Evolutionary conservation across 192 early-diverging fungal genomes (phyloP), one percentile per base, ranked within the genome.

Genomic region (Linnemannia zychae): DNA sequence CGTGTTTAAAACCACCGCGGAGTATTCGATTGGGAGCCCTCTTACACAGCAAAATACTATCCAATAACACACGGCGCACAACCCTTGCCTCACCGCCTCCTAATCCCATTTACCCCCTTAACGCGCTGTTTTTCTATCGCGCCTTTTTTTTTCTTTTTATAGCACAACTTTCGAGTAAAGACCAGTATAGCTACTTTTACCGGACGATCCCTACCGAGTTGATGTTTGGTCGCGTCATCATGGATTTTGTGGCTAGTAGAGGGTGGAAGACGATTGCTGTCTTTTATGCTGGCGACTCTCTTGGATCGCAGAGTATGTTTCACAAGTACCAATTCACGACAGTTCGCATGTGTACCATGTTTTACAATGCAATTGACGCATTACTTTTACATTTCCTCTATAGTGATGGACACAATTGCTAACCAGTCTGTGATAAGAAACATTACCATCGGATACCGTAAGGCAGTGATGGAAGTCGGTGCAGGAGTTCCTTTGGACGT

Each of bases 131-230:
- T n/a, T 44, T 44, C 40, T 44, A 44, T 44, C 52, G 36, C 18
- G 48, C n/a, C n/a, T n/a, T 73, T 69, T 47, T 70, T 44, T 9
- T 3, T 44, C 40, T 72, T 68, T 57, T 67, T 36, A 9, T 50
- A 91, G 90, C 86, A 44, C 80, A 88, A 49, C 77, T 91, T 12
- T 91, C 90, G 6, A 86, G 81, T 57, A 91, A 91, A 38, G 79
- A 86, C 0, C 87, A 91, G n/a, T 91, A 88, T 57, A 77, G 86
- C 33, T 85, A 89, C 49, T 91, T 91, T 70, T 89, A 86, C 77
- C 84, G 90, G 72, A 91, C 90, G 0, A 89, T 91, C n/a, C 90
- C 90, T 12, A 91, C 90, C 16, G 86, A 91, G 47, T 47, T 89
- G 28, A 88, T 91, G 66, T 87, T 87, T 74, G 86, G 82, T 49